A percentile compares a stretch with the other conserved stretches of the same genome.
phyloP scores from a whole-genome alignment of 805 yeast species.

The Ogataea pignaliae region DNA sequence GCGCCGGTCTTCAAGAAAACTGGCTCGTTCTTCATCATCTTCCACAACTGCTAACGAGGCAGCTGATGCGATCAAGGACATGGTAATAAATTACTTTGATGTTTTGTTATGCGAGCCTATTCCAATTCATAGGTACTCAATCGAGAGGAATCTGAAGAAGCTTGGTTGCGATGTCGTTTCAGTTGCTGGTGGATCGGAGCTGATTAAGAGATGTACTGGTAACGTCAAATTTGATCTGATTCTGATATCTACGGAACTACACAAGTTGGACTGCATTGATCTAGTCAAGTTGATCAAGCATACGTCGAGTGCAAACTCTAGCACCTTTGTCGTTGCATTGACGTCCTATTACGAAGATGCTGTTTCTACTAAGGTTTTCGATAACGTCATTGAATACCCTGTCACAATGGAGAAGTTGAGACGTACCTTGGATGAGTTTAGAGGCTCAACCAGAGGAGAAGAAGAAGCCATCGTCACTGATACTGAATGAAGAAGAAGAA shows the following conservation, averaged over 20 bases:
- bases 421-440: conserved; percentile 25
- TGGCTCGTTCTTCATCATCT: conserved; percentile 17
- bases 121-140: conserved; percentile 71
- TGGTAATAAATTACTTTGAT: conserved; percentile 39
- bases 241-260: conserved; percentile 65
- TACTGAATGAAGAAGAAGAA: conserved; percentile 19
- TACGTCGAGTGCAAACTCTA: conserved; percentile 72
- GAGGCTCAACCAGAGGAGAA: conserved; percentile 14
- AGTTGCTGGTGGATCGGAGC: conserved; percentile 75
- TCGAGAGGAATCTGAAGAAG: conserved; percentile 57
- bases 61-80: conserved; percentile 12
- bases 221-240: conserved; percentile 81
- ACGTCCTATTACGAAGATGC: conserved; percentile 75
- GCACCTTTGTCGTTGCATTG: conserved; percentile 71
- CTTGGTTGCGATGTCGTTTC: conserved; percentile 78
- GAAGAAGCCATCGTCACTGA: conserved; percentile 33
- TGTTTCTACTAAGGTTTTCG: conserved; percentile 46
- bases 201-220: conserved; percentile 76
- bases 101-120: conserved; percentile 83
- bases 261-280: conserved; percentile 68
- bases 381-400: conserved; percentile 74
- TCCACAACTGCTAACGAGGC: conserved; percentile 20
- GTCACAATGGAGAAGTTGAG: conserved; percentile 33
- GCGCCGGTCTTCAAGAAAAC: conserved; percentile 46
- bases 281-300: conserved; percentile 70